A percentile compares a stretch with the other conserved stretches of the same genome.
Conservation (phyloP, 1,139 yeast species). For the Geotrichum reessii region DNA sequence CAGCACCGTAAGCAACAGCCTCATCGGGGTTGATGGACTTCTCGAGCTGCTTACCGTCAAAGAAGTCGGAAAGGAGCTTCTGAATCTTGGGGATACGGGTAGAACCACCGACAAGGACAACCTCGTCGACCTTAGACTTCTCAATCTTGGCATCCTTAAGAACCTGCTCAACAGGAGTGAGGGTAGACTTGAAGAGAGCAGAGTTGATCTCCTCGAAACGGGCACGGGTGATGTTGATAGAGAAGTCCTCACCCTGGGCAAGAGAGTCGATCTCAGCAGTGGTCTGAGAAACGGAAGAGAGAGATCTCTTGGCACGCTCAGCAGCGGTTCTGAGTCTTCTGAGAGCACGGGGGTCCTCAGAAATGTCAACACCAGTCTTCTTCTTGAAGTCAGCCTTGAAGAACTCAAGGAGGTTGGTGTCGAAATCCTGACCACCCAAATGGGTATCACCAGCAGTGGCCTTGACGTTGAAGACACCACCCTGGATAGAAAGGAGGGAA, state of each 20-base stretch:
- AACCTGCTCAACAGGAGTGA: slow-evolving; percentile 83
- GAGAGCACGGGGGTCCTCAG: slow-evolving; percentile 72
- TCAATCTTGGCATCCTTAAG: slow-evolving; percentile 74
- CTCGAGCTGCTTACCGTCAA: slow-evolving; percentile 87
- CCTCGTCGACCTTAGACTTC: slow-evolving; percentile 76
- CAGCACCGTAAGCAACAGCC: slow-evolving; percentile 99
- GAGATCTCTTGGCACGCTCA: slow-evolving; percentile 88
- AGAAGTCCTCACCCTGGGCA: slow-evolving; percentile 75
- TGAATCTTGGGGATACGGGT: slow-evolving; percentile 93
- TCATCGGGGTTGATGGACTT: slow-evolving; percentile 85
- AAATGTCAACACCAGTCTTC: slow-evolving; percentile 72
- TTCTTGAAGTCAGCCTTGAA: slow-evolving; percentile 80
- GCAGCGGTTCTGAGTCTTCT: slow-evolving; percentile 88
- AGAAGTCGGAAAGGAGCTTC: slow-evolving; percentile 78
- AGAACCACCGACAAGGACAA: slow-evolving; percentile 87
- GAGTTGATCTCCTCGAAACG: slow-evolving; percentile 87
- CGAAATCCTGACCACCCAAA: slow-evolving; percentile 52
- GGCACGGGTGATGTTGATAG: slow-evolving; percentile 80
- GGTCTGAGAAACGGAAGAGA: slow-evolving; percentile 82
- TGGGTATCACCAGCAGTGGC: slow-evolving; percentile 71
- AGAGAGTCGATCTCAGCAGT: slow-evolving; percentile 81
- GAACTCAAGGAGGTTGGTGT: slow-evolving; percentile 72
- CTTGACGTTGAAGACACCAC: slow-evolving; percentile 94
- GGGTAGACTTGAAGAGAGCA: slow-evolving; percentile 74
- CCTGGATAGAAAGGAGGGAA: slow-evolving; percentile 84